A percentile compares a stretch with the other conserved stretches of the same genome.
Evolutionary conservation across 2,329 filamentous ascomycete species (phyloP).

Genomic region (Scytalidium sp.): DNA sequence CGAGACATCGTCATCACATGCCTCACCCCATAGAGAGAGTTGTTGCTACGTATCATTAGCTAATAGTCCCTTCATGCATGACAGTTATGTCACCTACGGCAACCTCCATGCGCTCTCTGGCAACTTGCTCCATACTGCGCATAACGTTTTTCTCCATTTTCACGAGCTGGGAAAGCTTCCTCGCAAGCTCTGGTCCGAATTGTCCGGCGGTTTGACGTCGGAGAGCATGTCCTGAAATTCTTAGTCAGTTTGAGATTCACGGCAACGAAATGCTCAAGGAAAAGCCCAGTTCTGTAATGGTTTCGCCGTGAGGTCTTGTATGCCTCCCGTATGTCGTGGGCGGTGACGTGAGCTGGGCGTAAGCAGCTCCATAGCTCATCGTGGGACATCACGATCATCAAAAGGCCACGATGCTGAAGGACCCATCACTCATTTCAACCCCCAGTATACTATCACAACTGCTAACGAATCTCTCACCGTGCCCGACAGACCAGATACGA

Average conservation of each 20-base stretch:
- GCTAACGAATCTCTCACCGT: no score
- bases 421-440: no score
- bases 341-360: no score
- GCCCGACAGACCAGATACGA: background rate
- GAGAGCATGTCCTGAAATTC: constrained; percentile 65
- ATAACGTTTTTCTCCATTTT: constrained; percentile 99
- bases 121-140: constrained; percentile 94
- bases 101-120: constrained; percentile 96
- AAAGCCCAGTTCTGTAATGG: no score
- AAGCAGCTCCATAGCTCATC: no score
- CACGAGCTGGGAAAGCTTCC: constrained; percentile 95
- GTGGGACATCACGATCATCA: no score
- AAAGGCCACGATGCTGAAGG: no score
- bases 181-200: constrained; percentile 79
- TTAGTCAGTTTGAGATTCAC: constrained; percentile 2
- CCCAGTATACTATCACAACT: no score
- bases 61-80: background rate
- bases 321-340: no score
- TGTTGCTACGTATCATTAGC: constrained; percentile 67
- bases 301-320: no score
- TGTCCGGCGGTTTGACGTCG: constrained; percentile 73
- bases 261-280: no score
- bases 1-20: constrained; percentile 93
- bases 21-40: constrained; percentile 96
- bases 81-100: constrained; percentile 64